Base-by-base conservation (phyloP, 176 grass and related monocot genomes). In the Phoenix roebelenii region DNA sequence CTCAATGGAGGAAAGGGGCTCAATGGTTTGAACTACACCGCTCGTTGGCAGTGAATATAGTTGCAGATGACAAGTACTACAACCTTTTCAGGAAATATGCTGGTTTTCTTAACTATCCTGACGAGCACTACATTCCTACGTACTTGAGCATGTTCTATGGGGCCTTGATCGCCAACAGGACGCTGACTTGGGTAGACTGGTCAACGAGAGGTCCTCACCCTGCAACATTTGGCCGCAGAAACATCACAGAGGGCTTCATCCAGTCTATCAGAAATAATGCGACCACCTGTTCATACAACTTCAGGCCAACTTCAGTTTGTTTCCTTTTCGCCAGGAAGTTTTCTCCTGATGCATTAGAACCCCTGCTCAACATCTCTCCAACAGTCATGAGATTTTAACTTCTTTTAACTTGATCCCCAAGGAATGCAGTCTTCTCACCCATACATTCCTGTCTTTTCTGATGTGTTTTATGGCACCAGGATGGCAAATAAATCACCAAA, bases 321-420 rank as follows among this genome's bases (percentile, higher is more conserved):
- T 60, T n/a, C 15, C 58, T 60, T 2, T 60, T 60, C 15, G 58
- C 58, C 1, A 60, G 58, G 26, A 60, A 60, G 58, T 60, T 60
- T 32, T 24, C 58, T n/a, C 28, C 26, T 60, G 26, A 32, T 60
- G 58, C 58, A 16, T 32, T 60, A n/a, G 15, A 32, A 24, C 25
- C 25, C 17, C 58, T 60, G 16, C 58, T 60, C 25, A 35, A 60
- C 58, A 15, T 20, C 20, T 20, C 20, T 20, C 20, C 20, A 20
- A 20, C 20, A 20, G 20, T 60, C 25, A 60, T 60, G 58, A 32
- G 16, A 15, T 60, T 32, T 32, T 60, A 16, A 60, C 2, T 4
- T 60, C 26, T 28, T 28, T 28, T 20, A 20, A 20, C 20, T 20
- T 20, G 20, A 20, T 20, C 20, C 20, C 20, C 20, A 20, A 20